Conservation (phyloP, 192 early-diverging fungal genomes). For the Coemansia sp. region DNA sequence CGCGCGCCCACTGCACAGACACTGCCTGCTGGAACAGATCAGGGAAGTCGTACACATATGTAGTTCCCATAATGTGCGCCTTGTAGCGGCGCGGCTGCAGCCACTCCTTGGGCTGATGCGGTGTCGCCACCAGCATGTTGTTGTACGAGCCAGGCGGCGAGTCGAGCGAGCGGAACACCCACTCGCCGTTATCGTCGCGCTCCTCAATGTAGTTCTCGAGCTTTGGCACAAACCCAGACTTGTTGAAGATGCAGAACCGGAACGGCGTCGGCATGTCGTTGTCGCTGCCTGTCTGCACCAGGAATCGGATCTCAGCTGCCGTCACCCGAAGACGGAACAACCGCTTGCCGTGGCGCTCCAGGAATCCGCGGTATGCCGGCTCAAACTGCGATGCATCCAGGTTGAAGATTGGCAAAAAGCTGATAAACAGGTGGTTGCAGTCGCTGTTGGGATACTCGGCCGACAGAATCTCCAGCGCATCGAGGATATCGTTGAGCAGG, state of each 20-base stretch:
- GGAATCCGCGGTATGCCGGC: slow-evolving; percentile 79
- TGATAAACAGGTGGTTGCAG: slow-evolving; percentile 98
- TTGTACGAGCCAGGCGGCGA: slow-evolving; percentile 78
- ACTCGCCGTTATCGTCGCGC: slow-evolving; percentile 75
- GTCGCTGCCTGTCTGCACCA: slow-evolving; percentile 69
- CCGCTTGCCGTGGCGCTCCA: slow-evolving; percentile 91
- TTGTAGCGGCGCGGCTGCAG: slow-evolving; percentile 96
- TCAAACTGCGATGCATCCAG: slow-evolving; percentile 84
- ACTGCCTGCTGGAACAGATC: slow-evolving; percentile 91
- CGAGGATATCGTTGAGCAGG: slow-evolving; percentile 89
- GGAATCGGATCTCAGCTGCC: slow-evolving; percentile 95
- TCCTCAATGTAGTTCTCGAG: slow-evolving; percentile 92
- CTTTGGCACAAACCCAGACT: slow-evolving; percentile 88
- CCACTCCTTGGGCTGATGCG: slow-evolving; percentile 92
- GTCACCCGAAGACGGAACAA: slow-evolving; percentile 94
- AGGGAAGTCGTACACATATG: slow-evolving; percentile 98
- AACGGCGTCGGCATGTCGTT: slow-evolving; percentile 72
- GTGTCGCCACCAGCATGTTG: slow-evolving; percentile 73
- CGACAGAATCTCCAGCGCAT: slow-evolving; percentile 91
- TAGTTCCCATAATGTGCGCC: slow-evolving; percentile 97
- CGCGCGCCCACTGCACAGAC: slow-evolving; percentile 74
- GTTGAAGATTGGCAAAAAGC: slow-evolving; percentile 95
- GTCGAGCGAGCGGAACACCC: slow-evolving; percentile 84
- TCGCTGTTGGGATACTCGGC: slow-evolving; percentile 91
- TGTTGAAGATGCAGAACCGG: slow-evolving; percentile 89